Percentiles rank a stretch among this genome's conserved stretches.
Evolutionary conservation across 139 green algal genomes (phyloP).

Genomic region (Volvox reticuliferus): DNA sequence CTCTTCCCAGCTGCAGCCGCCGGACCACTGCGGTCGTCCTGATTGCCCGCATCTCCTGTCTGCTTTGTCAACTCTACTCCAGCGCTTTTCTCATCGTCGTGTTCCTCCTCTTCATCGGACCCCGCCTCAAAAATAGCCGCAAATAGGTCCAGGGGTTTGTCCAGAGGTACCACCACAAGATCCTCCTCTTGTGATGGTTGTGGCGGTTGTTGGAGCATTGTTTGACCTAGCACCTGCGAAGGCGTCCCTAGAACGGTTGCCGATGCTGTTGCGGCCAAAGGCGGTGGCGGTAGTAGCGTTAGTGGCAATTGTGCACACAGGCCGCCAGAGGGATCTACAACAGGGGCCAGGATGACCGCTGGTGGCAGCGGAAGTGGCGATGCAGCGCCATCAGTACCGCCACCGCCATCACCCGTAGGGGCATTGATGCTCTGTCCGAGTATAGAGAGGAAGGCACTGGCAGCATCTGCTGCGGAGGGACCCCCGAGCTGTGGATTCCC

Average conservation of each 20-base stretch:
- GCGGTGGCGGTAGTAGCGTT: too few species aligned
- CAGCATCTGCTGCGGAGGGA: conserved; percentile 18
- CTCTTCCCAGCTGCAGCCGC: neutral
- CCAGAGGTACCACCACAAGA: conserved; percentile 16
- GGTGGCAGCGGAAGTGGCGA: conserved; percentile 17
- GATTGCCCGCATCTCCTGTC: neutral
- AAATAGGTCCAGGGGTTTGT: conserved; percentile 87
- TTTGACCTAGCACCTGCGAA: neutral
- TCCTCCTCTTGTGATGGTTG: conserved; percentile 2
- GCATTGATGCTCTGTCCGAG: conserved; percentile 22
- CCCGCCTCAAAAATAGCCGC: conserved; percentile 89
- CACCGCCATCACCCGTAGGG: neutral
- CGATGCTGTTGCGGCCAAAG: neutral
- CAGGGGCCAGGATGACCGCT: neutral
- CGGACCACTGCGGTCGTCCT: too few species aligned
- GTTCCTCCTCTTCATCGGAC: conserved; percentile 67
- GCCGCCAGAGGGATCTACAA: too few species aligned
- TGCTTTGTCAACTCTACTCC: neutral
- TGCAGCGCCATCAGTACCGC: neutral
- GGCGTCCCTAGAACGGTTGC: neutral
- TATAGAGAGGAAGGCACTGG: conserved; percentile 43
- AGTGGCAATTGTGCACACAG: too few species aligned
- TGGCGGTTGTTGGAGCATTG: neutral
- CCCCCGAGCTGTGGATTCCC: neutral
- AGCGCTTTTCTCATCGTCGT: conserved; percentile 53